A percentile compares a stretch with the other conserved stretches of the same genome.
These are phyloP conservation scores for Diophrys appendiculata DNA, from an alignment of 73 alveolate genomes.

Conservation along the genomic window DNA sequence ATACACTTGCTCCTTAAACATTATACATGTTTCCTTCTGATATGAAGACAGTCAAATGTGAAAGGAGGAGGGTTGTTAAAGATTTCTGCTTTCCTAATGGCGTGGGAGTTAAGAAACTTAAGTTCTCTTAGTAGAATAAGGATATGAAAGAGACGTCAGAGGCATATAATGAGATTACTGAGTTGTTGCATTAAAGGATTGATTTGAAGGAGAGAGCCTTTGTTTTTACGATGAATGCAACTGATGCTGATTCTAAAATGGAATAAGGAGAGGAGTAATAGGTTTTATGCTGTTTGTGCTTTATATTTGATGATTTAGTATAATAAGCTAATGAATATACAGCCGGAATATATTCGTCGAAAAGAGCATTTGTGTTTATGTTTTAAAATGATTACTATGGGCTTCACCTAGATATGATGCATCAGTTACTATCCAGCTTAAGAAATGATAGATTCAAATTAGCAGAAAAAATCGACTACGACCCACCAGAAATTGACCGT, in stretches of 20 bases:
- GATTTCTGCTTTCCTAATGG: constrained; percentile 23
- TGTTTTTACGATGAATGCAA: constrained; percentile 2
- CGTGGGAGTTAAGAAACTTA: not conserved
- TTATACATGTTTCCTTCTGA: not conserved
- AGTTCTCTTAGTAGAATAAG: not conserved
- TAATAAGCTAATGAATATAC: not conserved
- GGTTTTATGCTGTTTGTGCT: not conserved
- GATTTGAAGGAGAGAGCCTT: not conserved
- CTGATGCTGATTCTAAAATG: not conserved
- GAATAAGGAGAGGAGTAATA: not conserved
- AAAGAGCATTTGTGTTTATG: constrained; percentile 1
- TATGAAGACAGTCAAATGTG: not conserved
- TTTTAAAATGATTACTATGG: constrained; percentile 1
- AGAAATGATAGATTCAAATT: constrained; percentile 28
- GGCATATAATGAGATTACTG: not conserved
- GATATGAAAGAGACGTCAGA: not conserved
- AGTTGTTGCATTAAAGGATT: not conserved
- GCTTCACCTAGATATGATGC: constrained; percentile 10
- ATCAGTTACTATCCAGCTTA: not conserved
- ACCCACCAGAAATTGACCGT: constrained; percentile 2
- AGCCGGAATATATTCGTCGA: not conserved
- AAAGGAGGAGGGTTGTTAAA: constrained; percentile 6
- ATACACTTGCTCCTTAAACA: not conserved
- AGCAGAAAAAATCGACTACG: not conserved
- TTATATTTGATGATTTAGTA: not conserved